Percentiles rank a stretch among this genome's conserved stretches.
Evolutionary conservation across 768 basidiomycete species (phyloP).

Genomic region (Termitomyces heimii): DNA sequence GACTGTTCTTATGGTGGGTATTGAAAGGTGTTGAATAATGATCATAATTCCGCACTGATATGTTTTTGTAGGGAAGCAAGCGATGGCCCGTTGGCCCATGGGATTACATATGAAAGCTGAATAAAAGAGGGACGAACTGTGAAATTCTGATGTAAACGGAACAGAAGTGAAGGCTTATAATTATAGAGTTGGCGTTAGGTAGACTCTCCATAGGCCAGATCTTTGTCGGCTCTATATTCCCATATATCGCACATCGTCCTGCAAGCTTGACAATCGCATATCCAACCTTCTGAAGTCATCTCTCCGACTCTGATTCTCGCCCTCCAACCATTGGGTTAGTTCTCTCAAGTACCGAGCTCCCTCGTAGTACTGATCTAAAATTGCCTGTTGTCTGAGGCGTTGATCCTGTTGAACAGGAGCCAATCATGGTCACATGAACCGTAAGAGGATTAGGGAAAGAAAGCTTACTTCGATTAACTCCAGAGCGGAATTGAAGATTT

Average conservation of each 20-base stretch:
- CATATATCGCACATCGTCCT: neutral
- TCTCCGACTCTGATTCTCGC: neutral
- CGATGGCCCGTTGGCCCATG: no score
- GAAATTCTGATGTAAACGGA: no score
- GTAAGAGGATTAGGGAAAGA: neutral
- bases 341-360: neutral
- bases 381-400: neutral
- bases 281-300: neutral
- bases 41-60: no score
- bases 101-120: no score
- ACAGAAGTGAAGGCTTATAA: no score
- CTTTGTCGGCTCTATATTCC: neutral
- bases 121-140: no score
- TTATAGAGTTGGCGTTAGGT: no score
- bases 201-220: no score
- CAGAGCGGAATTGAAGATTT: neutral
- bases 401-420: neutral
- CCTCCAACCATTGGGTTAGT: constrained; percentile 1
- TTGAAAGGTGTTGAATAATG: no score
- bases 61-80: no score
- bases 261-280: neutral
- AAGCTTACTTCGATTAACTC: neutral
- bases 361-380: constrained; percentile 4
- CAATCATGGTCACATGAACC: neutral
- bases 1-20: no score